Base-by-base conservation (phyloP, 164 flowering plant species). In the Macadamia integrifolia region DNA sequence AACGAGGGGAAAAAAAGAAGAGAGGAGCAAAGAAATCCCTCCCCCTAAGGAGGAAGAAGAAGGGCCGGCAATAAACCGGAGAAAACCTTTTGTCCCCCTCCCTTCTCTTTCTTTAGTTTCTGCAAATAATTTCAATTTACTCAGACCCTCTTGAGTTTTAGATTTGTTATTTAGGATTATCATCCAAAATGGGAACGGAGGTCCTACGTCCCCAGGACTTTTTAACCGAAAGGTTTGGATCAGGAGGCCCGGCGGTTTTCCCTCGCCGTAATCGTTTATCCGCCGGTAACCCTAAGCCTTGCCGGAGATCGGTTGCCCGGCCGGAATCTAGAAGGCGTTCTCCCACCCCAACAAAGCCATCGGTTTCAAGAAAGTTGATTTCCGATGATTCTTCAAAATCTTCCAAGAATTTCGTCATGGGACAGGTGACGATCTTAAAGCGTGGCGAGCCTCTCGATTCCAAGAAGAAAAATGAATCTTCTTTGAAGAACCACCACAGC, bases 351-450 rank as follows among this genome's bases (percentile, higher is more conserved):
- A 14, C 71, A 7, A 61, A 73, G 29, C 52, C 61, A 48, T 35
- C 53, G 53, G 30, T 49, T 56, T 62, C 61, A 48, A 58, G 12
- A 49, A 67, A 55, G 48, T 50, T 71, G 58, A n/a, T 14, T n/a
- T 14, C 18, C 15, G 58, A 42, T n/a, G 75, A 64, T 17, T 60
- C 8, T 17, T 60, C 8, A 10, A 56, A 46, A 17, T 58, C 77
- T 4, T 68, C 55, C 6, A 74, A 64, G 60, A 70, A 65, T 52
- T 67, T 76, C 9, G 74, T 70, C 9, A 64, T 76, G 71, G 83
- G 88, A 3, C 78, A 74, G 50, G 84, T 83, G 42, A 79, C 68
- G 65, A 81, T 83, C 73, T 70, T 85, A 32, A 81, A 76, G 58
- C 69, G 86, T 17, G 87, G 84, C 1, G 80, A 82, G 48, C 66